Conservation (phyloP, 2,329 filamentous ascomycete genomes). For the Lecanoromycetidae sp. region DNA sequence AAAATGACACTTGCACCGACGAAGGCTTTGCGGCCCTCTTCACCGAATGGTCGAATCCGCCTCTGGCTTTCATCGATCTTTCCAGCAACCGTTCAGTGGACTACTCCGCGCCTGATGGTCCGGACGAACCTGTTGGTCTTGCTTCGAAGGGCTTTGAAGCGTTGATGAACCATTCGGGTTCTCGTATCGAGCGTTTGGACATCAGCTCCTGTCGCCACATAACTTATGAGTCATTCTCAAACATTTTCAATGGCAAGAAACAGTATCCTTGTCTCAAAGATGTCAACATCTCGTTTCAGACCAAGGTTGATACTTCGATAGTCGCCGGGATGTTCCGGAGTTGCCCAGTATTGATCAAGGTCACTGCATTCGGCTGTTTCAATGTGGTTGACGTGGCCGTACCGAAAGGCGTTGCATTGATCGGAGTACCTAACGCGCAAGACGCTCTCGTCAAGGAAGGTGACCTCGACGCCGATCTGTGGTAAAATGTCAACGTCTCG, state of each 20-base stretch:
- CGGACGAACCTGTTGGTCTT: slow-evolving; percentile 54
- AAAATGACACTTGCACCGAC: slow-evolving; percentile 66
- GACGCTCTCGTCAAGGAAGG: slow-evolving; percentile 37
- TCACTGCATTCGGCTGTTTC: slow-evolving; percentile 53
- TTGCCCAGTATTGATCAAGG: slow-evolving; percentile 38
- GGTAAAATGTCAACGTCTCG: no score
- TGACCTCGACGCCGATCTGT: slow-evolving; percentile 8
- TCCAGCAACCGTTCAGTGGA: slow-evolving; percentile 68
- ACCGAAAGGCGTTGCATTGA: slow-evolving; percentile 45
- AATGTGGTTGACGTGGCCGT: slow-evolving; percentile 44
- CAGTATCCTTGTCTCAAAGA: slow-evolving; percentile 56
- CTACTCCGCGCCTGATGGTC: slow-evolving; percentile 52
- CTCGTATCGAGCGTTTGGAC: slow-evolving; percentile 53
- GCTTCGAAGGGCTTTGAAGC: slow-evolving; percentile 65
- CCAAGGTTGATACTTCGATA: slow-evolving; percentile 34
- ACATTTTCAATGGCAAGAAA: slow-evolving; percentile 53
- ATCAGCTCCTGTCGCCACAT: slow-evolving; percentile 81
- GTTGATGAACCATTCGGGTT: slow-evolving; percentile 72
- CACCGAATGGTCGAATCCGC: slow-evolving; percentile 59
- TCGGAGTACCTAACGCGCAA: slow-evolving; percentile 47
- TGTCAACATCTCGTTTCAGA: slow-evolving; percentile 62
- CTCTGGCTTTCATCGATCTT: slow-evolving; percentile 60
- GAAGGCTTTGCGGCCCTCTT: slow-evolving; percentile 62
- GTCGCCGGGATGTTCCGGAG: slow-evolving; percentile 33
- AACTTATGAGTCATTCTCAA: slow-evolving; percentile 55